Evolutionary conservation across 2,329 filamentous ascomycete species (phyloP), one percentile per base, ranked within the genome.

Genomic region (Cladophialophora chaetospira): DNA sequence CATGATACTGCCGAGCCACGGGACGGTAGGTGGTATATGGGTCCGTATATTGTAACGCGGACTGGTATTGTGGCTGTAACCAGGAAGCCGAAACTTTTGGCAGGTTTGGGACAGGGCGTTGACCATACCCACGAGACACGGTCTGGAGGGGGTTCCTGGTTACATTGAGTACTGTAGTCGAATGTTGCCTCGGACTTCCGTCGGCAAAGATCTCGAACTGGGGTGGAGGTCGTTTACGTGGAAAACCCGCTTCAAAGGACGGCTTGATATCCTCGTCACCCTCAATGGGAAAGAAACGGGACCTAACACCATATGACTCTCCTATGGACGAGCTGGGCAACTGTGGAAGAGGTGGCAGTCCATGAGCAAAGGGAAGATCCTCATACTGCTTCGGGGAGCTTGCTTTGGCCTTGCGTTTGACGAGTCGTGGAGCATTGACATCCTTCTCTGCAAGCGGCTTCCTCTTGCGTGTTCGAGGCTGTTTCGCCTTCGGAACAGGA

Each of bases 201-300:
- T 77, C 75, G 21, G 69, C 67, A 57, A 74, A 77, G 33, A 78
- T 65, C 5, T 66, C 53, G 53, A 77, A 69, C 3, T 65, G 68
- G 10, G 45, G 64, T 60, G 19, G 66, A 63, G 33, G 50, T 31
- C 67, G 58, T 51, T 66, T 71, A 40, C 67, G 66, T 26, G 65
- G 65, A 33, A 45, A 40, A 51, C 70, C 65, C n/a, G 61, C 65
- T 10, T 58, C 64, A 36, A 71, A 54, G 5, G 71, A 65, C 19
- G 75, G 43, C 6, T 66, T 68, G 57, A 73, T 66, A 5, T 67
- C 67, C 38, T 71, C 68, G 3, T 67, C 67, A 15, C 66, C 66
- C 38, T 47, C 61, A 17, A 61, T 64, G 31, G 67, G 60, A 25
- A 65, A 65, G 33, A 62, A 55, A 17, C 55, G 60, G 28, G 57